Conservation (phyloP, 768 basidiomycete genomes). For the Tricholoma furcatifolium region DNA sequence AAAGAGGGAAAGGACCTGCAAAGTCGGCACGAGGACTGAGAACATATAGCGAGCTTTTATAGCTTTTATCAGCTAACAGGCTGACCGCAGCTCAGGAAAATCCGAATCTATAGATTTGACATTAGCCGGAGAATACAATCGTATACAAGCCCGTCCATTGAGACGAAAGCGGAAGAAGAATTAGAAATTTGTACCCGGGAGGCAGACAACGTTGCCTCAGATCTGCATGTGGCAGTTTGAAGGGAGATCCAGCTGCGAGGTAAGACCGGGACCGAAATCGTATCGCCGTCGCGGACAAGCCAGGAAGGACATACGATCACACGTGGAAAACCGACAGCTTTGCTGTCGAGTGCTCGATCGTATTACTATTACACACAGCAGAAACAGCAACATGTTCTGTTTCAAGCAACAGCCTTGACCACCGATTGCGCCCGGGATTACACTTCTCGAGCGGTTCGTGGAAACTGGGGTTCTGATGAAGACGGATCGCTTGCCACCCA, state of each 20-base stretch:
- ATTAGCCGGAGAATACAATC: constrained; percentile 13
- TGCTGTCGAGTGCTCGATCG: constrained; percentile 16
- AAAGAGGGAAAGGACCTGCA: constrained; percentile 21
- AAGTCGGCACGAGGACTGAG: constrained; percentile 20
- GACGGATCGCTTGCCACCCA: constrained; percentile 16
- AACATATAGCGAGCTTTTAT: constrained; percentile 30
- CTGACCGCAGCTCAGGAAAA: constrained; percentile 27
- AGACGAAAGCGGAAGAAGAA: constrained; percentile 17
- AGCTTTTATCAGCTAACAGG: constrained; percentile 26
- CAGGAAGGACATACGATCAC: constrained; percentile 13
- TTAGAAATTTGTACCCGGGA: constrained; percentile 16
- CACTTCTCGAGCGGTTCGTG: constrained; percentile 15
- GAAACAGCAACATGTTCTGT: constrained; percentile 17
- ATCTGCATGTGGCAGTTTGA: constrained; percentile 10
- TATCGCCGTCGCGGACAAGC: constrained; percentile 17
- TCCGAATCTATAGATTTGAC: constrained; percentile 21
- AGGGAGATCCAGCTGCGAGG: constrained; percentile 14
- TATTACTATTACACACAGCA: constrained; percentile 11
- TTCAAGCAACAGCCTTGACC: constrained; percentile 15
- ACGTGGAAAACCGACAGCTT: constrained; percentile 17
- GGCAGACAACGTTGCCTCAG: constrained; percentile 10
- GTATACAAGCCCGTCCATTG: constrained; percentile 11
- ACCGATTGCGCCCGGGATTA: constrained; percentile 20
- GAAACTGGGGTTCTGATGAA: constrained; percentile 20
- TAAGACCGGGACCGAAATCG: constrained; percentile 20